These are phyloP conservation scores for Russula sp. DNA, from an alignment of 768 basidiomycete species.

Conservation along the genomic window DNA sequence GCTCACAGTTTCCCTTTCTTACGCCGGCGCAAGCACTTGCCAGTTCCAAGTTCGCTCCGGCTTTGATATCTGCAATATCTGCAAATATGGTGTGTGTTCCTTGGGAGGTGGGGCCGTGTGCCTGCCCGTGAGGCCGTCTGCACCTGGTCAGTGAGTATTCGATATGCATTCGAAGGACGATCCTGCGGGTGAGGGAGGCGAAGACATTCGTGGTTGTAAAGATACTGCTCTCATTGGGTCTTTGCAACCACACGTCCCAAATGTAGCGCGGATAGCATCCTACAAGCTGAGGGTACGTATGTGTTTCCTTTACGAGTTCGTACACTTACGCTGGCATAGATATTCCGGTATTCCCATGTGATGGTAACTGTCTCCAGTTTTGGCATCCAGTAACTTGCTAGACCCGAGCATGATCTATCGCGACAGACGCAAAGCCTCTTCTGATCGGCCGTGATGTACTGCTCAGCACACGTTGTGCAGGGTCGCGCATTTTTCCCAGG, in stretches of 20 bases:
- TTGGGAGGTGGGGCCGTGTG: background rate
- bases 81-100: background rate
- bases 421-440: conserved; percentile 1
- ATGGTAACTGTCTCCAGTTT: background rate
- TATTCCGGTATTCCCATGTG: too few species aligned
- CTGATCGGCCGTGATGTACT: background rate
- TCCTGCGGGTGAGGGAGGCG: background rate
- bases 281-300: background rate
- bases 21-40: background rate
- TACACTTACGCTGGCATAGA: background rate
- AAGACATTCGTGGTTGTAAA: background rate
- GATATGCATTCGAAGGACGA: background rate
- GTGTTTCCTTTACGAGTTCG: background rate
- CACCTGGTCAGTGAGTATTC: background rate
- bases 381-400: background rate
- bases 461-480: background rate
- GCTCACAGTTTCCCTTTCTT: background rate
- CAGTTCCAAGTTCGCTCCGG: background rate
- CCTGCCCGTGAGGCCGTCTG: background rate
- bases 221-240: background rate
- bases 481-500: background rate
- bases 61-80: background rate
- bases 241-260: background rate
- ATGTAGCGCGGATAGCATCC: background rate
- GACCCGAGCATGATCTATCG: background rate